These are phyloP conservation scores for Wallacemonas sp. DNA, from an alignment of 208 protist genomes.

Conservation along the genomic window DNA sequence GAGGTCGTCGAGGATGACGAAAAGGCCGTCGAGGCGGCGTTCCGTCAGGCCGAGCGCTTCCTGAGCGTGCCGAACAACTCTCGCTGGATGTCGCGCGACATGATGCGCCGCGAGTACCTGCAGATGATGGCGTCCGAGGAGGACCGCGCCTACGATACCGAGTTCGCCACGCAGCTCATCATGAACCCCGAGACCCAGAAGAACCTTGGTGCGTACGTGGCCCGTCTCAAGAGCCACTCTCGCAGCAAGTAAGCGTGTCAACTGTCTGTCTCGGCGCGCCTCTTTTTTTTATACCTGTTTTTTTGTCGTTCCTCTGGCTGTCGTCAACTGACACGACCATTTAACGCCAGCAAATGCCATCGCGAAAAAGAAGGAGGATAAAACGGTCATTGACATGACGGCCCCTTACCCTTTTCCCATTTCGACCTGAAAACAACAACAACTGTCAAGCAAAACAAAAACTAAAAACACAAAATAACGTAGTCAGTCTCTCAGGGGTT, in stretches of 20 bases:
- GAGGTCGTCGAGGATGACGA: conserved; percentile 55
- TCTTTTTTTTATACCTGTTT: no score
- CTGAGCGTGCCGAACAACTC: conserved; percentile 62
- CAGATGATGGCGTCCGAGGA: conserved; percentile 72
- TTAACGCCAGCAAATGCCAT: no score
- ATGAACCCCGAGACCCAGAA: conserved; percentile 73
- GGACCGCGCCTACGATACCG: conserved; percentile 79
- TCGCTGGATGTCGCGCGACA: conserved; percentile 80
- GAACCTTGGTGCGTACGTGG: conserved; percentile 56
- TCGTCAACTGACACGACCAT: no score
- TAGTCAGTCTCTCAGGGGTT: no score
- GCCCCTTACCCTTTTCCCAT: no score
- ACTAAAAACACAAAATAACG: no score
- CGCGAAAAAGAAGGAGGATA: no score
- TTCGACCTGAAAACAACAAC: no score
- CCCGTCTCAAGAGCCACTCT: conserved; percentile 49
- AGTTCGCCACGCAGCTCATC: conserved; percentile 76
- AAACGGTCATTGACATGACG: no score
- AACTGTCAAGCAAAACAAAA: no score
- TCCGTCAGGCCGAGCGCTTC: conserved; percentile 64
- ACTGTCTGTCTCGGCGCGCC: not conserved
- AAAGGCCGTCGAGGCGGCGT: conserved; percentile 38
- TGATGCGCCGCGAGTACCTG: conserved; percentile 79
- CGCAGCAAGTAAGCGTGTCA: conserved; percentile 24
- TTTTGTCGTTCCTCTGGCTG: no score